Base-by-base conservation (phyloP, 495 filamentous ascomycete species). In the Lepraria neglecta region DNA sequence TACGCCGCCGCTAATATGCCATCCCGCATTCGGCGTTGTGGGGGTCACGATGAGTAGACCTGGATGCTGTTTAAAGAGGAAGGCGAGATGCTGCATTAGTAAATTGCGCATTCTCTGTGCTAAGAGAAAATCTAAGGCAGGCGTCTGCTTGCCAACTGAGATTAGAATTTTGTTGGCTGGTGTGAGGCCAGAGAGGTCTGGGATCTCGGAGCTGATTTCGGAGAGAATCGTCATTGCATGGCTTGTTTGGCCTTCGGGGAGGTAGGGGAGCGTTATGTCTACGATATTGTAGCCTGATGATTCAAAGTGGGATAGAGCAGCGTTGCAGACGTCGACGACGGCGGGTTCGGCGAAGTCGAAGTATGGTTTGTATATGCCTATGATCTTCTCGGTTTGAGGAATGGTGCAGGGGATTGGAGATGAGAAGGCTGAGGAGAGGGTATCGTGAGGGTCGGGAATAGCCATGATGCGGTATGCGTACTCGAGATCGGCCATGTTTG, bases 141-240 rank as follows among this genome's bases (percentile, higher is more conserved):
- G 76, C 17, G 90, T 88, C 59, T 84, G 82, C 65, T 73, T 75
- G 28, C 79, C 85, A 38, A 90, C 74, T 0, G 77, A 76, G 24
- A 95, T 70, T 7, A 92, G 77, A n/a, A 96, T 71, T 60, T 86
- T 83, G 74, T 90, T 95, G 10, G 88, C 78, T 3, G 86, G 72
- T 15, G 86, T 87, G 55, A 96, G 72, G 11, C 77, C 71, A 2
- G 68, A 54, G 43, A 82, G 72, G 50, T 66, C 43, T 6, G 75
- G 63, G n/a, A 76, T 63, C 19, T 74, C 71, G 6, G 77, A 76
- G 35, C 78, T 74, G 33, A 83, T 82, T 60, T 92, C 89, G 19
- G 80, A 70, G 61, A 97, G 84, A 70, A 92, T 94, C 35, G 88
- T 95, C 9, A 91, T 73, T 19, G 84, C 84, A 74, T 96, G 92